Evolutionary conservation across 2,329 filamentous ascomycete genomes (phyloP).

Genomic region (Neopestalotiopsis rosae): DNA sequence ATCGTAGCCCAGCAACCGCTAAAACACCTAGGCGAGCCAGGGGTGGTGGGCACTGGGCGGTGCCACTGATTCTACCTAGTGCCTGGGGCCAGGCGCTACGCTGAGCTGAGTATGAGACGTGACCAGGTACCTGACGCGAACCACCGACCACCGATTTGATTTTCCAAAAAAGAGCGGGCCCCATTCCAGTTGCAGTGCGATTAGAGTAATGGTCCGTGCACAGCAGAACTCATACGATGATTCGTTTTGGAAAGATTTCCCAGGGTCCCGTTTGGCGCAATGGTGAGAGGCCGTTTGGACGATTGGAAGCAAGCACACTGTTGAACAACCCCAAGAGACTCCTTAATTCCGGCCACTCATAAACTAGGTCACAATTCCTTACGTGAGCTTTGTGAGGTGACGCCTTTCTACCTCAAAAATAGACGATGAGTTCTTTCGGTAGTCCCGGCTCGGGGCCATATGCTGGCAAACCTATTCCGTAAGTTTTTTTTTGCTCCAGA

Average conservation of each 20-base stretch:
- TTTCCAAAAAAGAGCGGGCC: neutral
- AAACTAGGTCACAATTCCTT: neutral
- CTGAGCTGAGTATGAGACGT: neutral
- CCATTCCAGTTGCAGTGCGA: neutral
- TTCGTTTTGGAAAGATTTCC: conserved; percentile 8
- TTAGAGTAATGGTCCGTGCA: conserved; percentile 13
- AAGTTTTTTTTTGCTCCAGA: conserved; percentile 39
- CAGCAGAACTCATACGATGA: conserved; percentile 11
- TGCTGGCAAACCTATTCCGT: conserved; percentile 73
- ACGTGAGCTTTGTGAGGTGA: neutral
- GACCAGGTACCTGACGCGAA: neutral
- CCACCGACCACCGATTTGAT: conserved; percentile 1
- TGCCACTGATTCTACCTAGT: no score
- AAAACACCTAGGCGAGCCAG: neutral
- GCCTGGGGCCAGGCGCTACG: neutral
- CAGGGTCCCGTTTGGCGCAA: neutral
- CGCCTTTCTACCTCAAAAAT: neutral
- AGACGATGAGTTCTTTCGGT: conserved; percentile 68
- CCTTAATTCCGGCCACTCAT: neutral
- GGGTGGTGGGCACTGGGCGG: neutral
- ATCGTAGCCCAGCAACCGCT: conserved; percentile 16
- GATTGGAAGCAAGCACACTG: neutral
- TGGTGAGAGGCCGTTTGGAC: neutral
- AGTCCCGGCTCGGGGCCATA: conserved; percentile 70
- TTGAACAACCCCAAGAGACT: neutral